Percentiles rank a stretch among this genome's conserved stretches.
Evolutionary conservation across 2,329 filamentous ascomycete genomes (phyloP).

Genomic region (Rutstroemia sp.): DNA sequence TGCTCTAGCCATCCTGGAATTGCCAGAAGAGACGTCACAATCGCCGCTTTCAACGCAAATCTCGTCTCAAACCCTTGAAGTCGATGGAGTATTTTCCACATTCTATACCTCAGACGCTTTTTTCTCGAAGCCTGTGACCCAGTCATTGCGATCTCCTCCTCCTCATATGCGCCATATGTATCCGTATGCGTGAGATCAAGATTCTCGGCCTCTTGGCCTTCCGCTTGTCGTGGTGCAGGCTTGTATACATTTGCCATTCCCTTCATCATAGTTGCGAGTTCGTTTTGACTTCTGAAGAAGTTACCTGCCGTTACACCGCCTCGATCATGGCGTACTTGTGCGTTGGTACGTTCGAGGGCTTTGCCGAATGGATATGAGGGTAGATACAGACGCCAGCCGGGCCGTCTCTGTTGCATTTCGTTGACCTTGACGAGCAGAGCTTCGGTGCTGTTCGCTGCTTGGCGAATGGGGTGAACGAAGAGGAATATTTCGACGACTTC

Average conservation of each 20-base stretch:
- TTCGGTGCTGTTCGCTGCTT: conserved; percentile 42
- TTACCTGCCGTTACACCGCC: conserved; percentile 48
- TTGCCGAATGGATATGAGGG: conserved; percentile 49
- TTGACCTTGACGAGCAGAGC: conserved; percentile 40
- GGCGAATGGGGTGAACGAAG: conserved; percentile 47
- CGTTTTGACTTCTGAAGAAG: conserved; percentile 31
- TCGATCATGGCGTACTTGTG: conserved; percentile 50
- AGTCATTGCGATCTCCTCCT: conserved; percentile 34
- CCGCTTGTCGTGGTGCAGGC: conserved; percentile 23
- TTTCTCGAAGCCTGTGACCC: conserved; percentile 32
- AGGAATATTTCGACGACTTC: conserved; percentile 47
- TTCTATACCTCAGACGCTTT: conserved; percentile 36
- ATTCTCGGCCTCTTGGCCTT: conserved; percentile 20
- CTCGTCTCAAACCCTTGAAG: conserved; percentile 50
- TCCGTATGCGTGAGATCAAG: conserved; percentile 17
- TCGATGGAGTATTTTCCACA: conserved; percentile 44
- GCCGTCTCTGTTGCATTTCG: conserved; percentile 37
- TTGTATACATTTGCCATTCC: conserved; percentile 30
- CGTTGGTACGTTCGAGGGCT: conserved; percentile 45
- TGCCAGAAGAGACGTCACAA: conserved; percentile 43
- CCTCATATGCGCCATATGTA: conserved; percentile 27
- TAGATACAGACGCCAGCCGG: conserved; percentile 37
- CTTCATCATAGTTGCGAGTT: conserved; percentile 28
- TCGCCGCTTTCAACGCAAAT: conserved; percentile 49
- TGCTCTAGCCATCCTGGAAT: conserved; percentile 44